These are phyloP conservation scores for Cotoneaster glaucophyllus DNA, from an alignment of 306 rosid genomes.

Conservation along the genomic window DNA sequence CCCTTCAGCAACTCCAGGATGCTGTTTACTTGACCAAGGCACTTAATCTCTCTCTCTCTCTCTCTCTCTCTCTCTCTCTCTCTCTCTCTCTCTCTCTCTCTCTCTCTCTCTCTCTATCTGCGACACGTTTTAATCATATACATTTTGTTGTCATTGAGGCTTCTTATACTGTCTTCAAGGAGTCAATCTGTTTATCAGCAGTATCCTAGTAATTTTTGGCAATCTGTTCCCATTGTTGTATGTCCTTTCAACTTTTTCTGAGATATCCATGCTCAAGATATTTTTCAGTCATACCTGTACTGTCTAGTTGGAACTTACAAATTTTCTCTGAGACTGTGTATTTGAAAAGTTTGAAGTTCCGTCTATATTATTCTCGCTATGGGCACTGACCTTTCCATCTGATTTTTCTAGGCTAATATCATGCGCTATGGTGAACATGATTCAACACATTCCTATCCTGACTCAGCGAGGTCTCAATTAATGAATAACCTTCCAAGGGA, in stretches of 20 bases:
- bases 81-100: too few species aligned
- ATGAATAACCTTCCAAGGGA: constrained; percentile 42
- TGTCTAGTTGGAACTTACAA: background rate
- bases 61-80: too few species aligned
- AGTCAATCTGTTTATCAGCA: background rate
- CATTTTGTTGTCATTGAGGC: background rate
- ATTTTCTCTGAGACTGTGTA: background rate
- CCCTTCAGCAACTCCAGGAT: constrained; percentile 83
- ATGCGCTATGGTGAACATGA: constrained; percentile 66
- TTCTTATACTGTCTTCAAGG: background rate
- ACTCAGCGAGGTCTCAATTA: constrained; percentile 41
- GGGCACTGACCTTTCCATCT: constrained; percentile 22
- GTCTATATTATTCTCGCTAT: background rate
- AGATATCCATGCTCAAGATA: background rate
- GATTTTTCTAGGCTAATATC: constrained; percentile 63
- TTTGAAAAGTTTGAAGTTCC: background rate
- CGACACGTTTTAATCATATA: background rate
- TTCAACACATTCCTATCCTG: constrained; percentile 50
- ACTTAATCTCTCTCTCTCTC: constrained; percentile 18
- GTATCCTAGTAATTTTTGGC: background rate
- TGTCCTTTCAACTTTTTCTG: background rate
- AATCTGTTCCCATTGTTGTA: background rate
- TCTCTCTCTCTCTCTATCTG: too few species aligned
- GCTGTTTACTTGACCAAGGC: constrained; percentile 92
- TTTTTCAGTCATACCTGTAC: background rate